Evolutionary conservation across 441 rosid species (phyloP).

Genomic region (Gossypium trilobum): DNA sequence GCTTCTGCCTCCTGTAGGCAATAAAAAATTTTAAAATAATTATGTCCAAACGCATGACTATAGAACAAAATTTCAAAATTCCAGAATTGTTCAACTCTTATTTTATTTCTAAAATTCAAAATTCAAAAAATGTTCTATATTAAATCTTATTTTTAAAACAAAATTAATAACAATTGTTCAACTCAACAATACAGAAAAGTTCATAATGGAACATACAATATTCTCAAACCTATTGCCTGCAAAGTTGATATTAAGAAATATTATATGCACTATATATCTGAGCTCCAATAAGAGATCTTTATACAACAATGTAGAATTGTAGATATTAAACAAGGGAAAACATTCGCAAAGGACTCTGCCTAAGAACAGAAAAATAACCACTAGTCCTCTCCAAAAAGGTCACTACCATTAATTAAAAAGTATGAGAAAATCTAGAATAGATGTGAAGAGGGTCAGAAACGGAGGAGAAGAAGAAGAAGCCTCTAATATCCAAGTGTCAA

Average conservation of each 20-base stretch:
- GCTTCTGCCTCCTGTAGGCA: constrained; percentile 74
- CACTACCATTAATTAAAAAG: not conserved
- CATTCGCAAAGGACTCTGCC: not conserved
- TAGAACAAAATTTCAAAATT: not conserved
- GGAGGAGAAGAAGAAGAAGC: not conserved
- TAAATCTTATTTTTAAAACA: not conserved
- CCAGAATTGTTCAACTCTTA: not conserved
- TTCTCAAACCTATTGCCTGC: not conserved
- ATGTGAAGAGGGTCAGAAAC: not conserved
- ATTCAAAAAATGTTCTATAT: no score
- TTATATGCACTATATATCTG: not conserved
- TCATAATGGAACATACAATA: not conserved
- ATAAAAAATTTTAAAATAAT: constrained; percentile 10
- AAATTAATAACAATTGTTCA: not conserved
- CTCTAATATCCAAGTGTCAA: not conserved
- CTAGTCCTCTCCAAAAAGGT: not conserved
- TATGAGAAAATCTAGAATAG: not conserved
- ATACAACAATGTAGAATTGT: not conserved
- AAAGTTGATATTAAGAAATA: not conserved
- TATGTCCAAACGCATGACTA: constrained; percentile 6
- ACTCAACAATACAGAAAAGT: not conserved
- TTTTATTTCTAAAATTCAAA: no score
- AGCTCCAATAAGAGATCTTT: constrained; percentile 5
- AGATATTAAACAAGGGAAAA: not conserved
- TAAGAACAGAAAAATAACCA: not conserved